phyloP scores from a whole-genome alignment of 2,329 filamentous ascomycete genomes.

The Lachnellula subtilissima region DNA sequence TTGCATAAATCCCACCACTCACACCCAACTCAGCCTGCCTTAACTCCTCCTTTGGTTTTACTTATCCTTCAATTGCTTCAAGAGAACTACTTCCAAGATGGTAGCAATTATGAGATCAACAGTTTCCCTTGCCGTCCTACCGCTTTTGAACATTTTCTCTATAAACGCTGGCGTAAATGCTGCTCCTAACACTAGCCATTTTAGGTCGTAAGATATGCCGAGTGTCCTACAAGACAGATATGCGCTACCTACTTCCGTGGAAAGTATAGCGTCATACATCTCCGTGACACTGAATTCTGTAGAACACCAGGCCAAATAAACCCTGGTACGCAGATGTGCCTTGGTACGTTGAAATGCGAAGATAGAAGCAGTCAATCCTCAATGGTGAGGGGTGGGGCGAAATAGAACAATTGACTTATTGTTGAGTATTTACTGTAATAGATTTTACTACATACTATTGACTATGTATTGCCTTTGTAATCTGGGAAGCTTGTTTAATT shows the following conservation, averaged over 20 bases:
- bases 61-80: background rate
- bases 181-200: conserved; percentile 29
- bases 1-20: background rate
- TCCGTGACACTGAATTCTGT: conserved; percentile 74
- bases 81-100: background rate
- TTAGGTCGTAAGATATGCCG: conserved; percentile 71
- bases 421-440: too few relatives aligned
- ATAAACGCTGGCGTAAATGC: background rate
- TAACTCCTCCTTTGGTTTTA: background rate
- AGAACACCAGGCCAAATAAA: conserved; percentile 40
- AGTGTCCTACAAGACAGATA: conserved; percentile 66
- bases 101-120: conserved; percentile 6
- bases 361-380: too few relatives aligned
- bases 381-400: too few relatives aligned
- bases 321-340: too few relatives aligned
- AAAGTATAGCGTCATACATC: conserved; percentile 60
- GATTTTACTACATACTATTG: too few relatives aligned
- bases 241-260: conserved; percentile 64
- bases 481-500: too few relatives aligned
- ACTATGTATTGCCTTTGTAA: too few relatives aligned
- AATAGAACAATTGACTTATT: too few relatives aligned
- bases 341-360: too few relatives aligned
- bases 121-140: background rate
- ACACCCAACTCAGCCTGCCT: too few relatives aligned
- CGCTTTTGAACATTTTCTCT: conserved; percentile 7